Evolutionary conservation across 805 yeast species (phyloP).

Genomic region (Lipomyces yamanashiensis): DNA sequence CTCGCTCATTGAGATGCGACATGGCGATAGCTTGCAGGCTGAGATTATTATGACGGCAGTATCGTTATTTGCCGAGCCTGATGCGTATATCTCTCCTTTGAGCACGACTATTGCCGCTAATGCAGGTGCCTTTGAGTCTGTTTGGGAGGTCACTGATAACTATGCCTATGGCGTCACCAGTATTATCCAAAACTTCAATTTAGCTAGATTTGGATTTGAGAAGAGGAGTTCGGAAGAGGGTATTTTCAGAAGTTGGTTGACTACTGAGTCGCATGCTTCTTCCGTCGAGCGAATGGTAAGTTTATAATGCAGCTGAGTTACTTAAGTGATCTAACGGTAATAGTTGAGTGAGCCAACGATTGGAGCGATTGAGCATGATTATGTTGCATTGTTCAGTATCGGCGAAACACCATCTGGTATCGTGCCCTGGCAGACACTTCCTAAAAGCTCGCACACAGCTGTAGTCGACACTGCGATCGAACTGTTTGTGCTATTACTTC

Average conservation of each 20-base stretch:
- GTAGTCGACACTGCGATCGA: slow-evolving; percentile 80
- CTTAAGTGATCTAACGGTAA: not conserved
- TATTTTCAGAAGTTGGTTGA: slow-evolving; percentile 39
- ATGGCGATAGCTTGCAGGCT: slow-evolving; percentile 47
- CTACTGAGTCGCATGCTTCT: slow-evolving; percentile 33
- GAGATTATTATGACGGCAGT: slow-evolving; percentile 46
- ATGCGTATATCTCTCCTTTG: slow-evolving; percentile 38
- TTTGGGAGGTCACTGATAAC: slow-evolving; percentile 50
- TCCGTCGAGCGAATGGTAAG: slow-evolving; percentile 34
- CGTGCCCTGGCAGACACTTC: slow-evolving; percentile 31
- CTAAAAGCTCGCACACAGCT: slow-evolving; percentile 49
- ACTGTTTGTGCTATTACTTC: slow-evolving; percentile 71
- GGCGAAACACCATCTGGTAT: slow-evolving; percentile 16
- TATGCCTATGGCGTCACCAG: slow-evolving; percentile 53
- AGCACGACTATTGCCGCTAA: slow-evolving; percentile 43
- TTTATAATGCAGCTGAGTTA: not conserved
- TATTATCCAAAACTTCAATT: slow-evolving; percentile 43
- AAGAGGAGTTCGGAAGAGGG: slow-evolving; percentile 17
- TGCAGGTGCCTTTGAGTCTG: slow-evolving; percentile 40
- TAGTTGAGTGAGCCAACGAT: slow-evolving; percentile 39
- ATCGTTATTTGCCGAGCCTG: slow-evolving; percentile 44
- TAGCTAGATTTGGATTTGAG: slow-evolving; percentile 44
- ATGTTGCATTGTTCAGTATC: slow-evolving; percentile 30
- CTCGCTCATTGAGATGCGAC: slow-evolving; percentile 42
- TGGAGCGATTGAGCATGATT: slow-evolving; percentile 40